These are phyloP conservation scores for Colletotrichum australisinense DNA, from an alignment of 2,329 filamentous ascomycete species.

Conservation along the genomic window DNA sequence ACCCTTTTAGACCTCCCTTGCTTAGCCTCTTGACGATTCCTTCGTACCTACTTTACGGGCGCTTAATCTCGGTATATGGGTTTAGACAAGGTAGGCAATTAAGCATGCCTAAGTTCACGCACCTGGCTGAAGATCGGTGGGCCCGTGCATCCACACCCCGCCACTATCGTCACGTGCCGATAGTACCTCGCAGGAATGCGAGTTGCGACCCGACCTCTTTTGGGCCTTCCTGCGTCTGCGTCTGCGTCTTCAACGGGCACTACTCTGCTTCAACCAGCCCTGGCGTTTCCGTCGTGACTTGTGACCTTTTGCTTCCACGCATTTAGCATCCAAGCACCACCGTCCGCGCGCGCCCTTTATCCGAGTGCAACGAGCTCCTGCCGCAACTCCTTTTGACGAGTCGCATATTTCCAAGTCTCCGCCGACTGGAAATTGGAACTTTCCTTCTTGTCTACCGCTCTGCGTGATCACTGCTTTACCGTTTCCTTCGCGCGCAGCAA, in stretches of 20 bases:
- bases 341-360: conserved; percentile 10
- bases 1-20: neutral
- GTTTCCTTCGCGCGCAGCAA: conserved; percentile 18
- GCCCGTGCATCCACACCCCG: neutral
- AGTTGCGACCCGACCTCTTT: conserved; percentile 30
- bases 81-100: neutral
- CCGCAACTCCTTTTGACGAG: conserved; percentile 19
- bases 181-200: neutral
- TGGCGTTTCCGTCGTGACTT: conserved; percentile 12
- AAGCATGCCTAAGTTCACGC: neutral
- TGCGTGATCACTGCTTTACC: conserved; percentile 19
- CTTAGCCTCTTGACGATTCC: neutral
- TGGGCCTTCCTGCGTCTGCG: conserved; percentile 17
- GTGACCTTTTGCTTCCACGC: conserved; percentile 15
- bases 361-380: conserved; percentile 25
- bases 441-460: conserved; percentile 17
- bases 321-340: conserved; percentile 21
- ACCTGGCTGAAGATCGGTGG: neutral
- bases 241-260: conserved; percentile 4
- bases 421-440: conserved; percentile 14
- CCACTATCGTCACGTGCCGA: conserved; percentile 28
- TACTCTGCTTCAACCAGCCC: conserved; percentile 6
- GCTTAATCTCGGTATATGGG: neutral
- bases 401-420: conserved; percentile 23
- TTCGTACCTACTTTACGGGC: neutral